Evolutionary conservation across 2,329 filamentous ascomycete species (phyloP).

Genomic region (Trichoderma guizhouense): DNA sequence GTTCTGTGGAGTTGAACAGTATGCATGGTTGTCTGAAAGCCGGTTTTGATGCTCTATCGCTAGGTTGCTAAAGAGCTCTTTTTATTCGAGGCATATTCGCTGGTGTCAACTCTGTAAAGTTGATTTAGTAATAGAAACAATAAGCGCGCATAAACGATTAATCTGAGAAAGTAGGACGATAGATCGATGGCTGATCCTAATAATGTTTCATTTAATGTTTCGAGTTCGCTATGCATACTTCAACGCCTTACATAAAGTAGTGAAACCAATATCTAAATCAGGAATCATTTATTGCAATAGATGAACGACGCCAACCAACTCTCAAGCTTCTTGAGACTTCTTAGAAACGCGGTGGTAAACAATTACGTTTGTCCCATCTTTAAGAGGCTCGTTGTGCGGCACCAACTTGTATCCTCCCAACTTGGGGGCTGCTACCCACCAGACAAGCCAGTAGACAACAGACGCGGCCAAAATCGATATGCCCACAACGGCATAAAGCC

Average conservation of each 20-base stretch:
- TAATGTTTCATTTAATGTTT: background rate
- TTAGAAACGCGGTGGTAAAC: constrained; percentile 22
- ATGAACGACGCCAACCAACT: background rate
- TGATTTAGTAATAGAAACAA: background rate
- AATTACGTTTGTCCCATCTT: constrained; percentile 24
- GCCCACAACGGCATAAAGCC: constrained; percentile 25
- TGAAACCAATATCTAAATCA: background rate
- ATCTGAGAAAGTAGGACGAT: background rate
- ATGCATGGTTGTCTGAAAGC: background rate
- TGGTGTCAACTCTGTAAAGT: background rate
- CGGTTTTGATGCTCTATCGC: background rate
- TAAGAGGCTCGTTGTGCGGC: constrained; percentile 23
- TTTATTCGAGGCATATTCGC: background rate
- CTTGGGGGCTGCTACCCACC: constrained; percentile 23
- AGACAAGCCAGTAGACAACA: constrained; percentile 24
- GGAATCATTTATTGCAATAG: background rate
- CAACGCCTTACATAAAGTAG: background rate
- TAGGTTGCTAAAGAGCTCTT: background rate
- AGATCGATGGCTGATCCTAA: background rate
- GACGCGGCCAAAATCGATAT: constrained; percentile 21
- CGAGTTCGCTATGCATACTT: background rate
- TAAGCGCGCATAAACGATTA: background rate
- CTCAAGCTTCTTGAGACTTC: background rate
- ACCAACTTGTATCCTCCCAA: constrained; percentile 22
- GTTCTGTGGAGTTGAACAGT: background rate